A percentile compares a stretch with the other conserved stretches of the same genome.
Evolutionary conservation across 2,329 filamentous ascomycete species (phyloP).

Genomic region (Hypoxylon sp.): DNA sequence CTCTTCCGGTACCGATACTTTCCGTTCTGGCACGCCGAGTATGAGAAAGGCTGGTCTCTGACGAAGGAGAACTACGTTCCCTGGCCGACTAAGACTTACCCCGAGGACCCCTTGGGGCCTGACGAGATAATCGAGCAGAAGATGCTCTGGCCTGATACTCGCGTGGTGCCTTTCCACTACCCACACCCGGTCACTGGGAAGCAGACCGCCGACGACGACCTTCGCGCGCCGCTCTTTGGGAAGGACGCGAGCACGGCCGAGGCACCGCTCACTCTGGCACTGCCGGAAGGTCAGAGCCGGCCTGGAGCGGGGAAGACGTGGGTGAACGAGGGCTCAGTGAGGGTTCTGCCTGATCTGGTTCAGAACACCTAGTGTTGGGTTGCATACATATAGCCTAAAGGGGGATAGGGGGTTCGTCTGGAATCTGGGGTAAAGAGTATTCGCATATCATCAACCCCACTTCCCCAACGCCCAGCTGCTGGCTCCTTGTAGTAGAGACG

Average conservation of each 20-base stretch:
- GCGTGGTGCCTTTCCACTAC: conserved; percentile 67
- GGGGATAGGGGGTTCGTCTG: conserved; percentile 31
- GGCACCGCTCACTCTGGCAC: conserved; percentile 57
- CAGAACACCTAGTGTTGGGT: conserved; percentile 48
- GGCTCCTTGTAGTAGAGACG: conserved; percentile 5
- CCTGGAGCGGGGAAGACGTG: conserved; percentile 51
- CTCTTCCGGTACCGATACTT: conserved; percentile 67
- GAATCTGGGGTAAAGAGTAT: conserved; percentile 39
- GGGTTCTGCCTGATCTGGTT: conserved; percentile 55
- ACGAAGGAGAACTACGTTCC: conserved; percentile 67
- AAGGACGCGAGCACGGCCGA: conserved; percentile 56
- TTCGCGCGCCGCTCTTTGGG: conserved; percentile 62
- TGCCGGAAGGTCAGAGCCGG: conserved; percentile 54
- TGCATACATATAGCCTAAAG: conserved; percentile 44
- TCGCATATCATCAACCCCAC: conserved; percentile 32
- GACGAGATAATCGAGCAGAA: conserved; percentile 66
- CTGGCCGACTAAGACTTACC: conserved; percentile 61
- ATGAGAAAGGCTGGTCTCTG: conserved; percentile 65
- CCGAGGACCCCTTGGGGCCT: conserved; percentile 63
- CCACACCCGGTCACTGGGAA: conserved; percentile 63
- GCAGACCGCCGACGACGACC: conserved; percentile 59
- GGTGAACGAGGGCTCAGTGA: conserved; percentile 50
- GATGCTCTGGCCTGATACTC: conserved; percentile 68
- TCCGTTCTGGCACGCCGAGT: conserved; percentile 68
- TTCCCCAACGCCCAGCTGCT: conserved; percentile 37